phyloP scores from a whole-genome alignment of 148 eudicot genomes.

The Vaccinium myrtillus region DNA sequence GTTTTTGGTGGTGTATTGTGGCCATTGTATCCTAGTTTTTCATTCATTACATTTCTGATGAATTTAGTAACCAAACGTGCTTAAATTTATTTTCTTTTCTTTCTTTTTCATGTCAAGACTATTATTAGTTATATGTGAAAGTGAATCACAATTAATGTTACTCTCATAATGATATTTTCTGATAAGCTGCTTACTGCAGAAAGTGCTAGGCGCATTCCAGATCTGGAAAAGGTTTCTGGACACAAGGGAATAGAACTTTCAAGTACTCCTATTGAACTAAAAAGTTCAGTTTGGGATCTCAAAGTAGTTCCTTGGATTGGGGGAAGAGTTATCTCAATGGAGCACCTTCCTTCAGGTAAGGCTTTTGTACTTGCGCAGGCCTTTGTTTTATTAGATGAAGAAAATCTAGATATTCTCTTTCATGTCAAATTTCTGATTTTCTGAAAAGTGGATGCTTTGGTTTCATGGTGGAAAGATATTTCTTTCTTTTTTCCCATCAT shows the following conservation, averaged over 20 bases:
- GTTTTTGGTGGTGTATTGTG: not conserved
- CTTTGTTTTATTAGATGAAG: not conserved
- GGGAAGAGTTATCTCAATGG: constrained; percentile 94
- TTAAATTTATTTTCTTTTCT: not conserved
- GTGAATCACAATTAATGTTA: not conserved
- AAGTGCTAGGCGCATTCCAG: constrained; percentile 71
- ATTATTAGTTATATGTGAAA: not conserved
- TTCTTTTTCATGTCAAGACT: not conserved
- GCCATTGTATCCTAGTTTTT: not conserved
- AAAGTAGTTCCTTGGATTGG: constrained; percentile 99
- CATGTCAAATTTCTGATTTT: not conserved
- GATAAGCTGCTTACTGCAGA: constrained; percentile 47
- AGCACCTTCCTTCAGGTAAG: constrained; percentile 88
- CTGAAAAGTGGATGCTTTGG: not conserved
- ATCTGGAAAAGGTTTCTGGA: constrained; percentile 51
- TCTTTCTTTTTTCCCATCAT: not conserved
- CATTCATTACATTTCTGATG: not conserved
- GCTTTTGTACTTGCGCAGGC: constrained; percentile 10
- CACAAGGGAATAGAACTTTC: constrained; percentile 83
- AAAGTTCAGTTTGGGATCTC: constrained; percentile 83
- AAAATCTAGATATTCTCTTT: not conserved
- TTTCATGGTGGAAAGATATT: not conserved
- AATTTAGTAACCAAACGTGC: not conserved
- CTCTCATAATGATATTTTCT: not conserved
- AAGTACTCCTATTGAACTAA: constrained; percentile 66